Evolutionary conservation across 2,329 filamentous ascomycete genomes (phyloP).

Genomic region (Trichoderma lentiforme): DNA sequence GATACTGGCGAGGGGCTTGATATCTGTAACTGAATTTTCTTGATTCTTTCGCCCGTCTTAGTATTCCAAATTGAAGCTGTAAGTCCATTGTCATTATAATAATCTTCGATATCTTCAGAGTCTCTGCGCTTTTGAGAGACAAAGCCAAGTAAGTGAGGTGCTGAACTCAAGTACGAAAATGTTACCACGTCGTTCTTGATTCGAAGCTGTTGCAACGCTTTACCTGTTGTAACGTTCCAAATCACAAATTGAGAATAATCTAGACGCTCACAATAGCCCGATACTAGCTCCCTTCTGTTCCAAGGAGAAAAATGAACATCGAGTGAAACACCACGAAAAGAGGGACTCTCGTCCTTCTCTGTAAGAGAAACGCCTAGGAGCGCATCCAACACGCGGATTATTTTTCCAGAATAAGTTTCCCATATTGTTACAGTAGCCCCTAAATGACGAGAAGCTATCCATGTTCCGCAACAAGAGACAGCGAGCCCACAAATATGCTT

Average conservation of each 20-base stretch:
- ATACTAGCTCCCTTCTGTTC: not conserved
- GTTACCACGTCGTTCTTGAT: not conserved
- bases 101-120: too few relatives aligned
- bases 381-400: not conserved
- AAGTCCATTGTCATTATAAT: too few relatives aligned
- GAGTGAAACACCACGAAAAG: too few relatives aligned
- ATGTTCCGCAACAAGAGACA: not conserved
- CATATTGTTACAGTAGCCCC: not conserved
- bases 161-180: not conserved
- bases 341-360: too few relatives aligned
- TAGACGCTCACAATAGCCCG: not conserved
- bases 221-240: not conserved
- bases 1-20: too few relatives aligned
- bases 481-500: rapidly evolving
- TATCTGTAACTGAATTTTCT: not conserved
- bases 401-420: not conserved
- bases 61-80: not conserved
- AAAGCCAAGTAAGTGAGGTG: not conserved
- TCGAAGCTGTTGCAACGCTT: not conserved
- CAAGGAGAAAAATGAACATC: not conserved
- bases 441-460: not conserved
- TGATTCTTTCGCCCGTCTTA: not conserved
- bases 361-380: too few relatives aligned
- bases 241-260: not conserved
- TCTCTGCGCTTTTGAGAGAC: too few relatives aligned